Evolutionary conservation across 352 stramenopile genomes (phyloP), one percentile per base, ranked within the genome.

Genomic region (Globisporangium recalcitrans): DNA sequence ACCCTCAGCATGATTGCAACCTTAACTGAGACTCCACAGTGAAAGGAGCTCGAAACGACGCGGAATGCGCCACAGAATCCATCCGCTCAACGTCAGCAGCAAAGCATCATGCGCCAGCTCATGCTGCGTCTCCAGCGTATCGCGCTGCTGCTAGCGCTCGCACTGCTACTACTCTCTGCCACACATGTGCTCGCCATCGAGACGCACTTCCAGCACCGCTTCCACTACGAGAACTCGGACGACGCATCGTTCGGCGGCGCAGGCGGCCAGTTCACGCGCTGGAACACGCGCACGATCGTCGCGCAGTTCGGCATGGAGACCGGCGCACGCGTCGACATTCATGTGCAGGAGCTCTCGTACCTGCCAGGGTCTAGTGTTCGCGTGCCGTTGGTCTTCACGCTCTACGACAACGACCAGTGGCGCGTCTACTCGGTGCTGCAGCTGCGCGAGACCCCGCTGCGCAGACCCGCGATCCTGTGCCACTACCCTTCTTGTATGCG

Each of bases 361-460:
- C 16, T 71, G 62, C 31, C 34, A 67, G 34, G 7, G 26, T 19
- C 13, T 11, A 6, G 26, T n/a, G 9, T 42, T 49, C 26, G 58
- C 11, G 65, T 77, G n/a, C 75, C 78, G 2, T 61, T 88, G 19
- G 75, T 80, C 29, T 82, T 88, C 47, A 74, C 79, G 26, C 60
- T 91, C 34, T 87, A 87, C 52, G 73, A 87, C 52, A 69, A 69
- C 38, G 73, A 85, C 29, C 81, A 91, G 58, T 91, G 81, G 78
- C 72, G 73, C 9, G 63, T 74, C 22, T 88, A 85, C 49, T 70
- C 77, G 9, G 73, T 88, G 61, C 61, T 89, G n/a, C 70, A 76
- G 46, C 65, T 87, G 49, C 78, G 75, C 5, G 80, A 87, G 22
- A 72, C 87, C 63, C 72, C 80, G 34, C 73, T 89, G 48, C 79